phyloP scores from a whole-genome alignment of 805 yeast genomes.

The Yarrowia deformans region DNA sequence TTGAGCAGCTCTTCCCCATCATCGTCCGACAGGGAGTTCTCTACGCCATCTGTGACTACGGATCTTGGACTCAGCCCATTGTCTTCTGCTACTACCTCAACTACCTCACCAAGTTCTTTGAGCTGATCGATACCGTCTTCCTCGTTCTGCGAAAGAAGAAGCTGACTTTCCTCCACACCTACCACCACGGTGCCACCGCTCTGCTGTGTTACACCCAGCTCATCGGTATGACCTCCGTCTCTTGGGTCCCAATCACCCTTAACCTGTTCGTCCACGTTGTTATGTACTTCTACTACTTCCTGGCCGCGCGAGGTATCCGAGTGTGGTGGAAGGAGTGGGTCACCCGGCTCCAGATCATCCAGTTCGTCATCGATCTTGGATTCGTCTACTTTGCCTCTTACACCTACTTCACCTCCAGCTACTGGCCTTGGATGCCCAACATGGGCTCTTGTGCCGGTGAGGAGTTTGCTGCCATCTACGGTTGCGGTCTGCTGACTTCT shows the following conservation, averaged over 20 bases:
- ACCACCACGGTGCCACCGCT: slow-evolving; percentile 99
- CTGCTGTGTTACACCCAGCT: slow-evolving; percentile 91
- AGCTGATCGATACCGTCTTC: slow-evolving; percentile 89
- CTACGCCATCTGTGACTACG: slow-evolving; percentile 78
- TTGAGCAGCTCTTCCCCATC: slow-evolving; percentile 88
- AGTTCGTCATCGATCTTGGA: slow-evolving; percentile 85
- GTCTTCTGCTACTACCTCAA: slow-evolving; percentile 88
- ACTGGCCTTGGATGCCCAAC: slow-evolving; percentile 73
- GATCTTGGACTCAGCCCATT: slow-evolving; percentile 83
- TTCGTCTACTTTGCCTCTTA: slow-evolving; percentile 95
- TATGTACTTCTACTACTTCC: slow-evolving; percentile 97
- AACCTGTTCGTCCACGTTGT: slow-evolving; percentile 93
- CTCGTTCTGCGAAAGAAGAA: slow-evolving; percentile 91
- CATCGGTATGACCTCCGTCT: slow-evolving; percentile 86
- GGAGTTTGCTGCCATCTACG: slow-evolving; percentile 90
- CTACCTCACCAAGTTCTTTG: slow-evolving; percentile 87
- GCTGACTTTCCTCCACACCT: slow-evolving; percentile 89
- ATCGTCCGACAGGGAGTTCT: slow-evolving; percentile 75
- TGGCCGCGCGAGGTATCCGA: slow-evolving; percentile 88
- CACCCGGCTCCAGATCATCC: slow-evolving; percentile 92
- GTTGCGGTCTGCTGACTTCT: slow-evolving; percentile 85
- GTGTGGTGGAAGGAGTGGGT: slow-evolving; percentile 99
- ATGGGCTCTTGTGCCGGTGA: slow-evolving; percentile 89
- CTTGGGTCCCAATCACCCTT: slow-evolving; percentile 92
- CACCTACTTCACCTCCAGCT: slow-evolving; percentile 81